Evolutionary conservation across 2,329 filamentous ascomycete species (phyloP).

Genomic region (Fusarium praegraminearum): DNA sequence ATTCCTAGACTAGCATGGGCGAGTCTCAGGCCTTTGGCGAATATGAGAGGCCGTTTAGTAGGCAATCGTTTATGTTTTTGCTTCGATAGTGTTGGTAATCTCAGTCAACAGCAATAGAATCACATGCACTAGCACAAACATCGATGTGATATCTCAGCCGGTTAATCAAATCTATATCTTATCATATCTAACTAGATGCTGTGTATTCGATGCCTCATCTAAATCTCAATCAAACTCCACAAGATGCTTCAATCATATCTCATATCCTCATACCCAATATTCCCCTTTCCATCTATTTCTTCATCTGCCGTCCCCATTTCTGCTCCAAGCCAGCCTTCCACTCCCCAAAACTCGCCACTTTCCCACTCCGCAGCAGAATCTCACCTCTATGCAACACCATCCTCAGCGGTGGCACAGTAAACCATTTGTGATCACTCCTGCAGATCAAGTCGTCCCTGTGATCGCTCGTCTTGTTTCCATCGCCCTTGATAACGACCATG

Average conservation of each 20-base stretch:
- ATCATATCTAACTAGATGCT: neutral
- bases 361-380: slow-evolving; percentile 52
- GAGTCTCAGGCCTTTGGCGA: no score
- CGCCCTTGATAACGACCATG: slow-evolving; percentile 49
- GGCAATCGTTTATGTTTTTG: neutral
- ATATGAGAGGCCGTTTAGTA: neutral
- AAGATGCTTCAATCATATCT: slow-evolving; percentile 17
- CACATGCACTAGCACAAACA: neutral
- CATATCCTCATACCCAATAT: slow-evolving; percentile 5
- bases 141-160: neutral
- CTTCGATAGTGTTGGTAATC: neutral
- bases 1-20: no score
- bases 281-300: neutral
- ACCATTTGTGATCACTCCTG: slow-evolving; percentile 55
- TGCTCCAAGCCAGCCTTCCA: slow-evolving; percentile 54
- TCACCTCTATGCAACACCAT: slow-evolving; percentile 54
- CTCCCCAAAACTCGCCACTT: slow-evolving; percentile 51
- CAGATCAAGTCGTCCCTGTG: slow-evolving; percentile 50
- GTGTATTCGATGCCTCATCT: neutral
- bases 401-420: slow-evolving; percentile 54
- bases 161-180: neutral
- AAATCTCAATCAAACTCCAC: slow-evolving; percentile 22
- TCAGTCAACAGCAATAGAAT: neutral
- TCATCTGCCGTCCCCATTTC: slow-evolving; percentile 44
- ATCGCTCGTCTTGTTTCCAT: slow-evolving; percentile 50